Base-by-base conservation (phyloP, 2,329 filamentous ascomycete genomes). In the Fusarium albidum region DNA sequence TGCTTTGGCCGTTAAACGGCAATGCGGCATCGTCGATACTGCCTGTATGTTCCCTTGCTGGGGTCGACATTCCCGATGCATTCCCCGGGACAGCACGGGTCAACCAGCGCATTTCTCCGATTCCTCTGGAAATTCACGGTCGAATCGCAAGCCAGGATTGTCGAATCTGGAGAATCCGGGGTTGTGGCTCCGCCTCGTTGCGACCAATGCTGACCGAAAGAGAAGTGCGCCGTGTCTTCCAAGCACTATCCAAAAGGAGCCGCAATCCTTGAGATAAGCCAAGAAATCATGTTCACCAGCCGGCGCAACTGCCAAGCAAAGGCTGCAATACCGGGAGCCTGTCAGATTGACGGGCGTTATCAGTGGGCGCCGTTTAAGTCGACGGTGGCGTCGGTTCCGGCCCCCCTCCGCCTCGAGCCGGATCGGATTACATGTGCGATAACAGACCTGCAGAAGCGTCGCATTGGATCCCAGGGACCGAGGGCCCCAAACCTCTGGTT, bases 261-360 rank as follows among this genome's bases (percentile, higher is more conserved):
- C 37, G 29, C 33, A 49, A 40, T 18, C 42, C 25, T 41, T n/a
- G 38, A 42, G 32, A 49, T 17, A 48, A 50, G 48, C 47, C 60
- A 61, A 61, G 60, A 61, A 37, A 46, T 27, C 41, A 56, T 48
- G n/a, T 51, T 46, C 53, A 31, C 49, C 32, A n/a, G n/a, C 39
- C 48, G 52, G 50, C 15, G 42, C 48, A 61, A 55, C 45, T 45
- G 63, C 57, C 62, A 67, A 65, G 62, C 46, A 47, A 31, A 57
- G 49, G 29, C 31, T 32, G 39, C 15, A 37, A 49, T 48, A 27
- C 43, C 26, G 34, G 44, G 56, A 50, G 40, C 59, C 65, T 67
- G 44, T 63, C 41, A 46, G 53, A 54, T 34, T 48, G 52, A 51
- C 27, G 34, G 56, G 52, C 51, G 63, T 67, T 67, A 68, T 67